Conservation (phyloP, 345 rosid species). For the Populus pruinosa region DNA sequence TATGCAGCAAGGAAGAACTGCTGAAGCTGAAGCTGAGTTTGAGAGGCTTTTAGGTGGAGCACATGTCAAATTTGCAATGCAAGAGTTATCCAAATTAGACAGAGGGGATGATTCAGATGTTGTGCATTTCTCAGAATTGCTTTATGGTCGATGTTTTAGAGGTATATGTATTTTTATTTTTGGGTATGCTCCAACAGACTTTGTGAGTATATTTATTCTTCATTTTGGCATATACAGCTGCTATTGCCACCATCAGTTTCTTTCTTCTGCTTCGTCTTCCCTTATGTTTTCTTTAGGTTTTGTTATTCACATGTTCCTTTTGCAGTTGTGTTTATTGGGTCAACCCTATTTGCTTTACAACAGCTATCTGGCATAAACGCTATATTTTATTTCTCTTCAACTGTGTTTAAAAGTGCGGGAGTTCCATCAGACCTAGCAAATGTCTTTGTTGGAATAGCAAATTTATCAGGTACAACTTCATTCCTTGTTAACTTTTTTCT, state of each 20-base stretch:
- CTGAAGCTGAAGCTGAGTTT: conserved; percentile 82
- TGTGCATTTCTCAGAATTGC: conserved; percentile 63
- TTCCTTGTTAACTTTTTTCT: conserved; percentile 8
- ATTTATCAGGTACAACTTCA: conserved; percentile 57
- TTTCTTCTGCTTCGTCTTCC: conserved; percentile 4
- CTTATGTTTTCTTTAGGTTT: conserved; percentile 38
- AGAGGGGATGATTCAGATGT: conserved; percentile 61
- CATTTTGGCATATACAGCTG: conserved; percentile 10
- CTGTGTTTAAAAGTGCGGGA: conserved; percentile 94
- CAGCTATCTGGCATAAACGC: conserved; percentile 99
- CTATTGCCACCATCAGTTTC: conserved; percentile 2
- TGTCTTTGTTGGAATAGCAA: conserved; percentile 67
- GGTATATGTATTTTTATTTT: conserved; percentile 42
- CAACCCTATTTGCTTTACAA: conserved; percentile 99
- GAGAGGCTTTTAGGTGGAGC: conserved; percentile 79
- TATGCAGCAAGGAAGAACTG: conserved; percentile 70
- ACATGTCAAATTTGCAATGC: conserved; percentile 76
- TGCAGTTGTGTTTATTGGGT: conserved; percentile 99
- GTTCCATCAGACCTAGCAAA: conserved; percentile 81
- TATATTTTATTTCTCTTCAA: conserved; percentile 94
- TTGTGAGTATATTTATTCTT: conserved; percentile 12
- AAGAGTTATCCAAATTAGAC: conserved; percentile 72
- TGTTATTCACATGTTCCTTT: conserved; percentile 74
- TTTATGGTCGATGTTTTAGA: conserved; percentile 76
- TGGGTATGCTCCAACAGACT: conserved; percentile 1